Conservation (phyloP, 805 yeast genomes). For the Yarrowia divulgata region DNA sequence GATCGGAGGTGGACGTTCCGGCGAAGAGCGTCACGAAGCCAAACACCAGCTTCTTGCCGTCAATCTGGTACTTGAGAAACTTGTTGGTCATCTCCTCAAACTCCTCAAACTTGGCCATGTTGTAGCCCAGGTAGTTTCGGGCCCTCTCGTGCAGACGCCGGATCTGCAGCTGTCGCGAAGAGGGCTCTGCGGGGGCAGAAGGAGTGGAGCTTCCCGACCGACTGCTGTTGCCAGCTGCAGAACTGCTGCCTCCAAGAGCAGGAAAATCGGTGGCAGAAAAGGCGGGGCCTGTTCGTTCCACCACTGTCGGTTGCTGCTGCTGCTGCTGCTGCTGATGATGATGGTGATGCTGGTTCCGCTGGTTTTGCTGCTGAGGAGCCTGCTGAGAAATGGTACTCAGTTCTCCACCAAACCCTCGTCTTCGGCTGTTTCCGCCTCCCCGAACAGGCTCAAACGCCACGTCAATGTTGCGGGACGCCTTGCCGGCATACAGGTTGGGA, state of each 20-base stretch:
- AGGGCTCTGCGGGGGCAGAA: conserved; percentile 37
- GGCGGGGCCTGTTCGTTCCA: conserved; percentile 35
- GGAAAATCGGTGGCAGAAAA: conserved; percentile 44
- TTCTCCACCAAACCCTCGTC: conserved; percentile 61
- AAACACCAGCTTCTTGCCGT: conserved; percentile 58
- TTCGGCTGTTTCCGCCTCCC: conserved; percentile 43
- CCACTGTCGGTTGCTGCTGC: conserved; percentile 24
- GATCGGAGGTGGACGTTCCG: conserved; percentile 8
- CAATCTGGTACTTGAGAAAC: conserved; percentile 57
- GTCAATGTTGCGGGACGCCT: conserved; percentile 22
- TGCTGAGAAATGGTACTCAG: conserved; percentile 61
- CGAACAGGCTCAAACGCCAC: conserved; percentile 16
- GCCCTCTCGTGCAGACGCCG: conserved; percentile 84
- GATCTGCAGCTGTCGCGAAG: conserved; percentile 58
- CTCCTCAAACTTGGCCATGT: conserved; percentile 55
- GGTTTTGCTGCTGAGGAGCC: conserved; percentile 15
- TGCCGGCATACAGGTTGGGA: conserved; percentile 60
- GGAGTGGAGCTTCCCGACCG: conserved; percentile 18
- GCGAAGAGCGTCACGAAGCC: conserved; percentile 62
- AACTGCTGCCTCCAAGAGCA: conserved; percentile 42
- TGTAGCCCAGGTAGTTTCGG: conserved; percentile 72
- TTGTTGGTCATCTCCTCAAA: conserved; percentile 60
- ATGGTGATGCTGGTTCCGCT: conserved; percentile 4
- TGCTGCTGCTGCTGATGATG: conserved; percentile 27
- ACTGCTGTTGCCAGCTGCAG: neutral